These are phyloP conservation scores for Kurtzmaniella quercitrusa DNA, from an alignment of 1,139 yeast genomes.

Conservation along the genomic window DNA sequence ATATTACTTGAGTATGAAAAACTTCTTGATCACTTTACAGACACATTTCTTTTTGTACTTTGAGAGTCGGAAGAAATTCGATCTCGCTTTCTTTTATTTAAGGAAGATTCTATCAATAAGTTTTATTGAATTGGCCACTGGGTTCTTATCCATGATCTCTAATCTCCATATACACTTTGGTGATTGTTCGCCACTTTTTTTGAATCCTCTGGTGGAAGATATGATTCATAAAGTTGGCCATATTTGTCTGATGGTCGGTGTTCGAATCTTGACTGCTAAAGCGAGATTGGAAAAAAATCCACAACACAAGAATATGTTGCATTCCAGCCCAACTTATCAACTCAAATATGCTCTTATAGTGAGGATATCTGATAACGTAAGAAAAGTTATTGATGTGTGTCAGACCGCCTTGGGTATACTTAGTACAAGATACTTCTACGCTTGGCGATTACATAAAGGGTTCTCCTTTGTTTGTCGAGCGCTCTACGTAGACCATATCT, in stretches of 20 bases:
- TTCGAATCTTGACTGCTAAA: slow-evolving; percentile 20
- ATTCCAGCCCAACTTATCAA: slow-evolving; percentile 12
- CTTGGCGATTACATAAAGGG: slow-evolving; percentile 41
- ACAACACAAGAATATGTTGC: slow-evolving; percentile 17
- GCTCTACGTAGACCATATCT: slow-evolving; percentile 20
- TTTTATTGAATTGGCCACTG: slow-evolving; percentile 27
- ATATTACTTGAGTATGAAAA: slow-evolving; percentile 26
- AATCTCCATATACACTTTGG: slow-evolving; percentile 30
- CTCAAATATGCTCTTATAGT: slow-evolving; percentile 17
- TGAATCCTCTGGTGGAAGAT: slow-evolving; percentile 29
- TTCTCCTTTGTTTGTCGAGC: slow-evolving; percentile 25
- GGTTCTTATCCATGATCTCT: slow-evolving; percentile 22
- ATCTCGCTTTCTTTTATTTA: slow-evolving; percentile 25
- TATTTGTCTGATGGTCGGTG: slow-evolving; percentile 19
- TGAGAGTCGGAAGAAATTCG: slow-evolving; percentile 18
- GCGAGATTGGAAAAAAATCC: slow-evolving; percentile 16
- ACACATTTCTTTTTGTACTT: slow-evolving; percentile 28
- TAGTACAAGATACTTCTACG: slow-evolving; percentile 38
- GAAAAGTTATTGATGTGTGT: slow-evolving; percentile 17
- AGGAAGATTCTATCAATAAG: slow-evolving; percentile 22
- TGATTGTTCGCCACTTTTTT: slow-evolving; percentile 29
- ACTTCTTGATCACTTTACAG: slow-evolving; percentile 21
- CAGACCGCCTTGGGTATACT: slow-evolving; percentile 23
- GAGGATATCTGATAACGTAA: slow-evolving; percentile 16
- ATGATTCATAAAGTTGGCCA: slow-evolving; percentile 30